Conservation (phyloP, 2,329 filamentous ascomycete genomes). For the Westerdykella ornata region DNA sequence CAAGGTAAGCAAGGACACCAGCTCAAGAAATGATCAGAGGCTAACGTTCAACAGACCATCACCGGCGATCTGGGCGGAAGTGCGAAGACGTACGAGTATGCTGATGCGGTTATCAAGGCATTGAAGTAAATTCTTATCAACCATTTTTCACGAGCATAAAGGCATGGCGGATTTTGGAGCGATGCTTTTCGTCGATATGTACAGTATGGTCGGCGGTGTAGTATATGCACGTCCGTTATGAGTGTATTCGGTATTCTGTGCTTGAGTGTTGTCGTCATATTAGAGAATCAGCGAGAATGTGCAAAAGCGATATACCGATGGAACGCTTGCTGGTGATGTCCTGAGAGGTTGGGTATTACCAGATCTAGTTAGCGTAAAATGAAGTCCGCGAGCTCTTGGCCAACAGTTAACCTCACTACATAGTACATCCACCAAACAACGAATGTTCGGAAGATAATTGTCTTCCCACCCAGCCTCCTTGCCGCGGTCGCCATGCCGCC, state of each 20-base stretch:
- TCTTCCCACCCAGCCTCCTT: too few relatives aligned
- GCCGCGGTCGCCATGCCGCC: not conserved
- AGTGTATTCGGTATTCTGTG: too few relatives aligned
- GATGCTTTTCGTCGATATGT: conserved; percentile 37
- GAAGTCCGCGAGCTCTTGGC: too few relatives aligned
- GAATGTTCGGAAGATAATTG: too few relatives aligned
- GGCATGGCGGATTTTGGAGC: conserved; percentile 12
- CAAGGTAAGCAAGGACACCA: conserved; percentile 53
- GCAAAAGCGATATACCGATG: too few relatives aligned
- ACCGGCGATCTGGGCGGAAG: conserved; percentile 95
- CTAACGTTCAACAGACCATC: conserved; percentile 51
- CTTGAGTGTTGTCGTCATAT: too few relatives aligned
- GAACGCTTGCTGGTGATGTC: too few relatives aligned
- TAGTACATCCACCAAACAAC: too few relatives aligned
- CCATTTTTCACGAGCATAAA: conserved; percentile 18
- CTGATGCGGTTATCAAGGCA: conserved; percentile 76
- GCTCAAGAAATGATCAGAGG: not conserved
- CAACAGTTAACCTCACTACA: too few relatives aligned
- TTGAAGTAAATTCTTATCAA: conserved; percentile 37
- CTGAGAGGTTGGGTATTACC: too few relatives aligned
- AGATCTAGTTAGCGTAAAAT: too few relatives aligned
- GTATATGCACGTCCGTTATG: conserved; percentile 19
- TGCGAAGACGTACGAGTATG: conserved; percentile 92
- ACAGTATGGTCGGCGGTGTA: conserved; percentile 22
- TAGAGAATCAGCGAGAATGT: too few relatives aligned